These are phyloP conservation scores for Pythium phragmiticola DNA, from an alignment of 352 stramenopile species.

Conservation along the genomic window DNA sequence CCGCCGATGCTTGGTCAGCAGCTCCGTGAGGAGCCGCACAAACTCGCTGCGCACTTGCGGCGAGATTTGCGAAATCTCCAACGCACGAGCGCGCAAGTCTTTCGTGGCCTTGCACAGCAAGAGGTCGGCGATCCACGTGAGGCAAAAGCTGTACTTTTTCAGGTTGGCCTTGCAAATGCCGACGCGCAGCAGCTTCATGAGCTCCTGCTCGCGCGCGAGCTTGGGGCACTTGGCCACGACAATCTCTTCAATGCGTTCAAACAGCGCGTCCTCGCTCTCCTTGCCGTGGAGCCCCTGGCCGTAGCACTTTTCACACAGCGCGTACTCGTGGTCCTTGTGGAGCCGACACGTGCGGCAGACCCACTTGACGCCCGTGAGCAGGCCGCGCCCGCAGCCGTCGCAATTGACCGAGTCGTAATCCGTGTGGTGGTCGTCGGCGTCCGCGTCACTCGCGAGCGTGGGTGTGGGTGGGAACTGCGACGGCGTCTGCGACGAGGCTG, in stretches of 20 bases:
- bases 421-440: slow-evolving; percentile 6
- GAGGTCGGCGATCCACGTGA: slow-evolving; percentile 78
- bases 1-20: slow-evolving; percentile 50
- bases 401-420: slow-evolving; percentile 63
- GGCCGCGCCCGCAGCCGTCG: slow-evolving; percentile 59
- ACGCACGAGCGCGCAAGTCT: slow-evolving; percentile 58
- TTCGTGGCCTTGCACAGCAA: slow-evolving; percentile 60
- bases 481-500: slow-evolving; percentile 26
- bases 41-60: slow-evolving; percentile 67
- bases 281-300: slow-evolving; percentile 68
- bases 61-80: slow-evolving; percentile 76
- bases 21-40: slow-evolving; percentile 52
- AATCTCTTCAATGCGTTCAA: slow-evolving; percentile 62
- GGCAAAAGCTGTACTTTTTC: slow-evolving; percentile 82
- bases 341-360: slow-evolving; percentile 60
- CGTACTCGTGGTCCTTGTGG: slow-evolving; percentile 48
- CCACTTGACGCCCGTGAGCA: slow-evolving; percentile 57
- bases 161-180: slow-evolving; percentile 80
- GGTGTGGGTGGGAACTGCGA: slow-evolving; percentile 22
- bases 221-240: slow-evolving; percentile 59
- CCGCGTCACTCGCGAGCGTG: background rate
- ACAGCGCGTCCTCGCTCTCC: slow-evolving; percentile 61
- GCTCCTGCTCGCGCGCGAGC: slow-evolving; percentile 46
- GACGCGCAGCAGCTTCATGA: slow-evolving; percentile 59
- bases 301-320: slow-evolving; percentile 78